phyloP scores from a whole-genome alignment of 495 filamentous ascomycete genomes.

The Tuber aestivum region DNA sequence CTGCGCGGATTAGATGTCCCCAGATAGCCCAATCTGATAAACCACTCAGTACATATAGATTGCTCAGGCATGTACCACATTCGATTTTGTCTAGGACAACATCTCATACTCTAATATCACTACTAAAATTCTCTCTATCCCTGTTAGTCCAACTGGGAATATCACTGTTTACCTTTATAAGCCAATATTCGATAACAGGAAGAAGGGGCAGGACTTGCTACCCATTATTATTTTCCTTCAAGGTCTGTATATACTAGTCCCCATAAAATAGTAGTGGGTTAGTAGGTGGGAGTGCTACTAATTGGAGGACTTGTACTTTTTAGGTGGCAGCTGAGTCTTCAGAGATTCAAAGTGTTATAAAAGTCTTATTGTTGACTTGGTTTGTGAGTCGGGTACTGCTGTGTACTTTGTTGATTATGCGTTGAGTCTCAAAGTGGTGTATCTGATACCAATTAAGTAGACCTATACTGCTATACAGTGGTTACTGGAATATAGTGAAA shows the following conservation, averaged over 20 bases:
- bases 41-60: too few relatives aligned
- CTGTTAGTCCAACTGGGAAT: slow-evolving; percentile 18
- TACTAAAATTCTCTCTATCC: slow-evolving; percentile 28
- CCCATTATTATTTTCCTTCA: slow-evolving; percentile 25
- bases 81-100: slow-evolving; percentile 19
- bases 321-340: slow-evolving; percentile 30
- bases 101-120: slow-evolving; percentile 15
- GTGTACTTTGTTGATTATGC: slow-evolving; percentile 43
- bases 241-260: slow-evolving; percentile 15
- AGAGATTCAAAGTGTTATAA: slow-evolving; percentile 22
- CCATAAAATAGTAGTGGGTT: not conserved
- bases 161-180: slow-evolving; percentile 28
- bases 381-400: slow-evolving; percentile 30
- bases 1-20: too few relatives aligned
- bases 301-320: not conserved
- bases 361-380: slow-evolving; percentile 28
- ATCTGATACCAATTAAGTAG: slow-evolving; percentile 40
- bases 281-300: not conserved
- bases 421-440: slow-evolving; percentile 38
- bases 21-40: too few relatives aligned
- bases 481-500: slow-evolving; percentile 27
- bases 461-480: slow-evolving; percentile 36
- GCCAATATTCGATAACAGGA: not conserved
- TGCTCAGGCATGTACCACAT: slow-evolving; percentile 21
- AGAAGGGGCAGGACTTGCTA: not conserved